phyloP scores from a whole-genome alignment of 2,329 filamentous ascomycete genomes.

The Neoarthrinium moseri region DNA sequence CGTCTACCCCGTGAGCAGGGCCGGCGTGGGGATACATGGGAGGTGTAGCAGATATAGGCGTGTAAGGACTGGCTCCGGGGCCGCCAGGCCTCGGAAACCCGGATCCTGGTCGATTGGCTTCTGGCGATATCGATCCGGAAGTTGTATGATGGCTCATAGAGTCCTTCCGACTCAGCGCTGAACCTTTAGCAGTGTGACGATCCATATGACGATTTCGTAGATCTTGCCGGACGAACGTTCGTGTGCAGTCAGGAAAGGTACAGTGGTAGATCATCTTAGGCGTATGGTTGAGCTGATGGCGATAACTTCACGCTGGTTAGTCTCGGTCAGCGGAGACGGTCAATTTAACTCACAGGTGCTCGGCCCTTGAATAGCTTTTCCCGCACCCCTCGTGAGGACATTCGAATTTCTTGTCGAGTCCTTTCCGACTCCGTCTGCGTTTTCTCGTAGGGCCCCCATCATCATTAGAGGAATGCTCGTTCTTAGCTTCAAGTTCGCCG shows the following conservation, averaged over 20 bases:
- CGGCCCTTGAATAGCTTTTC: constrained; percentile 94
- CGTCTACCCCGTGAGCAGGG: constrained; percentile 36
- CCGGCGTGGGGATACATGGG: constrained; percentile 34
- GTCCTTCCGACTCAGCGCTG: constrained; percentile 73
- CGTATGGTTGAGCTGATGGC: constrained; percentile 93
- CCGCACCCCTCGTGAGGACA: constrained; percentile 86
- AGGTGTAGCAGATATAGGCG: constrained; percentile 43
- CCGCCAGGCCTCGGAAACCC: constrained; percentile 45
- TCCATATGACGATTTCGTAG: constrained; percentile 83
- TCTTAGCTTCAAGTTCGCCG: constrained; percentile 36
- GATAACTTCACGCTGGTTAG: constrained; percentile 53
- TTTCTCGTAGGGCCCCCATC: constrained; percentile 54
- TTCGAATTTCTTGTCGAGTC: constrained; percentile 77
- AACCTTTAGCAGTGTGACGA: constrained; percentile 76
- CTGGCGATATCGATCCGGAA: constrained; percentile 45
- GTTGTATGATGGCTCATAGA: constrained; percentile 51
- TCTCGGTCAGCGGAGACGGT: constrained; percentile 9
- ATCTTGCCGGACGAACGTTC: constrained; percentile 91
- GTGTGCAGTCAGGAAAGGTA: constrained; percentile 86
- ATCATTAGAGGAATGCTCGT: constrained; percentile 50
- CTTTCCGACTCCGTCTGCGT: constrained; percentile 71
- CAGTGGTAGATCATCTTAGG: constrained; percentile 95
- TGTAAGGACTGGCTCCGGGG: constrained; percentile 42
- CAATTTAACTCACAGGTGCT: constrained; percentile 72
- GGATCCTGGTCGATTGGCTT: constrained; percentile 41